Base-by-base conservation (phyloP, 2,329 filamentous ascomycete species). In the Xylaria sp. region DNA sequence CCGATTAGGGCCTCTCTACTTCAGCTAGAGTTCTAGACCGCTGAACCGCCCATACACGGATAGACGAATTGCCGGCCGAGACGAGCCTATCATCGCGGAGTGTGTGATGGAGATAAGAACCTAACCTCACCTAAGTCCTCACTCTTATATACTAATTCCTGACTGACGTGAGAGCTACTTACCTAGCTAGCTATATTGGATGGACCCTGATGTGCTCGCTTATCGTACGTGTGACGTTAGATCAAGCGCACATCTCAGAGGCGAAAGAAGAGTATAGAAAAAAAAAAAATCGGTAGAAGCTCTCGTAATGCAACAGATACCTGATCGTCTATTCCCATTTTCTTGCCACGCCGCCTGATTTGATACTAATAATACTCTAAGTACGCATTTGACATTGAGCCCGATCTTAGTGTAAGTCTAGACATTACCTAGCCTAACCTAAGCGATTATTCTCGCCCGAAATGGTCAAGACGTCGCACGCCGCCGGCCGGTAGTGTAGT, bases 281-380 rank as follows among this genome's bases (percentile, higher is more conserved):
- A 23, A 39, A 6, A 1, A 12, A 18, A 36, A 28, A 28, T 28
- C 28, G 28, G 1, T 28, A 28, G 28, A 41, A 13, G 6, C n/a
- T 15, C 52, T 36, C 52, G 10, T 41, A 39, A 23, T 39, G 18
- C 15, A n/a, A 36, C 33, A 10, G 1, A 10, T 58, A 10, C 0
- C 13, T 36, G 18, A 36, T 55, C 15, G 28, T 36, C 20, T 46
- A 46, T 25, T 49, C 28, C 56, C 33, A 23, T 60, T 43, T 23
- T 36, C 23, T 59, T 2, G 25, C 39, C 23, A 46, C 56, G 43
- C 43, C 57, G 41, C 57, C n/a, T 8, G 46, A 36, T 9, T 46
- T 52, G 59, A 9, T 62, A 20, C 59, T 62, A 62, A 62, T 62
- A 62, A 62, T 62, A 62, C 41, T 25, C 18, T 18, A 18, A 33